These are phyloP conservation scores for Avicennia marina DNA, from an alignment of 257 asterid genomes.

Conservation along the genomic window DNA sequence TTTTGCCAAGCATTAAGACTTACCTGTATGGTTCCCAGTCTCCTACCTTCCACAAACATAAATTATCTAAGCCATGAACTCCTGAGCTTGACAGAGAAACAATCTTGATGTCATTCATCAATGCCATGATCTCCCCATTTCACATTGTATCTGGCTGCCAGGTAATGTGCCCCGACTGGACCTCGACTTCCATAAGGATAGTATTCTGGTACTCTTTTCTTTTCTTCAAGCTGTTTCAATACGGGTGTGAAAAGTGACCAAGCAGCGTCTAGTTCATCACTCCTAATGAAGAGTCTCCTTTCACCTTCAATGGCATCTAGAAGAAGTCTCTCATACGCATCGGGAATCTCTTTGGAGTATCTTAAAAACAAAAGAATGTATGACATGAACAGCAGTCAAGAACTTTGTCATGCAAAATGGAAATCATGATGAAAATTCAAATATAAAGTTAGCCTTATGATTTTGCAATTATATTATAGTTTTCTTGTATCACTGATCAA, in stretches of 20 bases:
- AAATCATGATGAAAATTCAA: background rate
- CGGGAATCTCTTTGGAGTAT: slow-evolving; percentile 91
- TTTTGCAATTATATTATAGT: background rate
- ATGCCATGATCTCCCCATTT: slow-evolving; percentile 89
- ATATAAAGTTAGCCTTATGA: too few species aligned
- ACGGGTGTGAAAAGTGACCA: slow-evolving; percentile 96
- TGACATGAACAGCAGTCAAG: background rate
- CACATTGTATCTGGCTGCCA: slow-evolving; percentile 80
- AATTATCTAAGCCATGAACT: too few species aligned
- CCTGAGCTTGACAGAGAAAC: too few species aligned
- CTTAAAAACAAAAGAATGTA: slow-evolving; percentile 28
- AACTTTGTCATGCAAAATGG: background rate
- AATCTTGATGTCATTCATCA: slow-evolving; percentile 38
- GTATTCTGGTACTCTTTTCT: slow-evolving; percentile 64
- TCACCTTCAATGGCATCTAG: slow-evolving; percentile 95
- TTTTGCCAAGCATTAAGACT: too few species aligned
- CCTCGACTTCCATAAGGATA: slow-evolving; percentile 97
- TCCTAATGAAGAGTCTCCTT: slow-evolving; percentile 87
- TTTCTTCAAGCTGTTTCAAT: slow-evolving; percentile 69
- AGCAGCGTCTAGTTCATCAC: slow-evolving; percentile 95
- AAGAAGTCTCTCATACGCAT: slow-evolving; percentile 92
- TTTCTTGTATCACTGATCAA: background rate
- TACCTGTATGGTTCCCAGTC: too few species aligned
- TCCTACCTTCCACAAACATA: too few species aligned
- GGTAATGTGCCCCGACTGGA: slow-evolving; percentile 93